Evolutionary conservation across 441 rosid genomes (phyloP).

Genomic region (Populus trichocarpa): DNA sequence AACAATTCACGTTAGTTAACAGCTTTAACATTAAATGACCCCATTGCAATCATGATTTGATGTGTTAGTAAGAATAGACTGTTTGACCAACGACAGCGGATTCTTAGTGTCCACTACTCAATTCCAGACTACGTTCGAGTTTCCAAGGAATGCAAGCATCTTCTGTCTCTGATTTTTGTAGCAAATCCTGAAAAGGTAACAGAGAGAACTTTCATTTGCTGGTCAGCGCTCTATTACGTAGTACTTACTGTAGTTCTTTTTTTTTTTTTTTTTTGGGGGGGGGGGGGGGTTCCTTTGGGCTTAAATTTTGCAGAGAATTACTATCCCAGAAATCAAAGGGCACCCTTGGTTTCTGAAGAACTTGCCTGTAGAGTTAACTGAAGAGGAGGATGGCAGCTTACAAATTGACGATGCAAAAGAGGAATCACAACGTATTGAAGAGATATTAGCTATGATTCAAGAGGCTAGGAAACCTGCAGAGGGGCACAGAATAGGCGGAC

Average conservation of each 20-base stretch:
- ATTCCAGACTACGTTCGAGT: slow-evolving; percentile 52
- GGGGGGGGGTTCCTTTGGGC: too few relatives aligned
- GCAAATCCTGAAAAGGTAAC: slow-evolving; percentile 54
- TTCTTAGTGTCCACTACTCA: slow-evolving; percentile 53
- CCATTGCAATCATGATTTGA: neutral
- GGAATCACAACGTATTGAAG: slow-evolving; percentile 45
- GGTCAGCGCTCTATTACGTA: neutral
- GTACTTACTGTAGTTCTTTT: neutral
- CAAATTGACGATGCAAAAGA: slow-evolving; percentile 23
- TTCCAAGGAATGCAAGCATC: slow-evolving; percentile 48
- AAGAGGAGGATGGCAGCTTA: slow-evolving; percentile 29
- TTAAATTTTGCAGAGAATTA: slow-evolving; percentile 44
- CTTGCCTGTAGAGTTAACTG: slow-evolving; percentile 44
- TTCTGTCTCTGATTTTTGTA: slow-evolving; percentile 54
- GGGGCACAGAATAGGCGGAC: slow-evolving; percentile 35
- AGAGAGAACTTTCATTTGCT: neutral
- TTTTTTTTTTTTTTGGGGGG: too few relatives aligned
- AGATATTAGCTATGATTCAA: slow-evolving; percentile 37
- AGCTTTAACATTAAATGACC: neutral
- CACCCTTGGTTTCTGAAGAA: slow-evolving; percentile 62
- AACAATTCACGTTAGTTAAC: slow-evolving; percentile 35
- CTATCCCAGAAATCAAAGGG: slow-evolving; percentile 45
- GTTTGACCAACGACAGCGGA: slow-evolving; percentile 35
- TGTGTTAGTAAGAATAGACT: neutral
- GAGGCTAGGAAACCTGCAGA: slow-evolving; percentile 45